These are phyloP conservation scores for Fusarium sp. DNA, from an alignment of 2,329 filamentous ascomycete species.

Conservation along the genomic window DNA sequence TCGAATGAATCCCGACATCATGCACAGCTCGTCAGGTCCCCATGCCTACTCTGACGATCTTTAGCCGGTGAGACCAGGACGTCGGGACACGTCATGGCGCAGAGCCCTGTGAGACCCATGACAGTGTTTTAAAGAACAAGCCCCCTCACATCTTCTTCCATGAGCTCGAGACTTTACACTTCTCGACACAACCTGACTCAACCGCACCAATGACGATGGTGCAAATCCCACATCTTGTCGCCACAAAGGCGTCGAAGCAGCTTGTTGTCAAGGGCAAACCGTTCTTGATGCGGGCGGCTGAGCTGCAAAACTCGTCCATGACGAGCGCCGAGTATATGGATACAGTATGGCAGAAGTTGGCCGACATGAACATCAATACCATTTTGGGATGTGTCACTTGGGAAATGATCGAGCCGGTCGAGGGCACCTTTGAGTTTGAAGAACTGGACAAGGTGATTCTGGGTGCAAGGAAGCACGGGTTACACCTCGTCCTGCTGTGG, in stretches of 20 bases:
- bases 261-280: constrained; percentile 50
- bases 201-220: background rate
- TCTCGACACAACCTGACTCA: background rate
- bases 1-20: background rate
- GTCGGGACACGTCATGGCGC: background rate
- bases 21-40: background rate
- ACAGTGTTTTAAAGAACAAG: background rate
- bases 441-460: constrained; percentile 48
- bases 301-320: constrained; percentile 50
- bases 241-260: constrained; percentile 27
- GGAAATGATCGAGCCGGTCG: constrained; percentile 50
- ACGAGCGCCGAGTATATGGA: constrained; percentile 46
- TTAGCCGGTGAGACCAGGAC: background rate
- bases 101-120: background rate
- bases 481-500: constrained; percentile 47
- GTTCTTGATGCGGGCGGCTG: constrained; percentile 46
- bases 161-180: background rate
- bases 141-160: background rate
- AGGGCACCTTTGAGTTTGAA: constrained; percentile 48
- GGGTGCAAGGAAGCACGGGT: constrained; percentile 41
- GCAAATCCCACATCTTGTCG: constrained; percentile 7
- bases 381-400: constrained; percentile 49
- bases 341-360: constrained; percentile 44
- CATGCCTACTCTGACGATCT: background rate
- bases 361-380: constrained; percentile 48